Conservation (phyloP, 352 stramenopile species). For the Thraustochytrium striatum region DNA sequence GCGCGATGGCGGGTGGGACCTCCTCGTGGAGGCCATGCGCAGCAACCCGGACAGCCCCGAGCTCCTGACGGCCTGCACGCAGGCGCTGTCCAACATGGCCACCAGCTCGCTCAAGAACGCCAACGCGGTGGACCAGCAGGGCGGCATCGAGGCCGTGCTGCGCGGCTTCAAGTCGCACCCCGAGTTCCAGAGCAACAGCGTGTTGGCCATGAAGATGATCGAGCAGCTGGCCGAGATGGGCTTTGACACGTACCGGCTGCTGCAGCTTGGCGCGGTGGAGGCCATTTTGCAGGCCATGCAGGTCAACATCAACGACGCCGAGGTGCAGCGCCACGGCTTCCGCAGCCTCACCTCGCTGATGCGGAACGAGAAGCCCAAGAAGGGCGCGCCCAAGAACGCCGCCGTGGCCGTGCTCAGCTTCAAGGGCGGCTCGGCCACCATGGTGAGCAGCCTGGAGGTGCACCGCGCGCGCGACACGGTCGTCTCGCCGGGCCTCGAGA, state of each 20-base stretch:
- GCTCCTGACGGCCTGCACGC: constrained; percentile 30
- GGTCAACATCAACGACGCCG: constrained; percentile 29
- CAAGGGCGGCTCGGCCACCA: background rate
- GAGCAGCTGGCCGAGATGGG: constrained; percentile 45
- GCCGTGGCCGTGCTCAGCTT: constrained; percentile 27
- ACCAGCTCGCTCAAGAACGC: constrained; percentile 39
- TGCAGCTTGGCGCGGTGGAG: constrained; percentile 49
- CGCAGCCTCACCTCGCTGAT: constrained; percentile 12
- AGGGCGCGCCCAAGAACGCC: constrained; percentile 17
- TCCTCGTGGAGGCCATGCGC: constrained; percentile 47
- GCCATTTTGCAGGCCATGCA: constrained; percentile 50
- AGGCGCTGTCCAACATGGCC: constrained; percentile 40
- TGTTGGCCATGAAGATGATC: constrained; percentile 36
- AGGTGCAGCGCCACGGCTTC: constrained; percentile 37
- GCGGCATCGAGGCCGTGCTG: constrained; percentile 44
- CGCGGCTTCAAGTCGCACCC: constrained; percentile 1
- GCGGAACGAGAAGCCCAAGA: constrained; percentile 14
- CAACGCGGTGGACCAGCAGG: constrained; percentile 10
- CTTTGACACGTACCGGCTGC: constrained; percentile 44
- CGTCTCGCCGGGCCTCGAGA: constrained; percentile 16
- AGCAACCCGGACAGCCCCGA: constrained; percentile 46
- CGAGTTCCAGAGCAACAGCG: background rate
- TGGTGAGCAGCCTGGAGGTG: constrained; percentile 35
- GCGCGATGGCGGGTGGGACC: constrained; percentile 13
- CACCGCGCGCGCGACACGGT: constrained; percentile 28